Evolutionary conservation across 495 filamentous ascomycete species (phyloP).

Genomic region (Apodospora peruviana): DNA sequence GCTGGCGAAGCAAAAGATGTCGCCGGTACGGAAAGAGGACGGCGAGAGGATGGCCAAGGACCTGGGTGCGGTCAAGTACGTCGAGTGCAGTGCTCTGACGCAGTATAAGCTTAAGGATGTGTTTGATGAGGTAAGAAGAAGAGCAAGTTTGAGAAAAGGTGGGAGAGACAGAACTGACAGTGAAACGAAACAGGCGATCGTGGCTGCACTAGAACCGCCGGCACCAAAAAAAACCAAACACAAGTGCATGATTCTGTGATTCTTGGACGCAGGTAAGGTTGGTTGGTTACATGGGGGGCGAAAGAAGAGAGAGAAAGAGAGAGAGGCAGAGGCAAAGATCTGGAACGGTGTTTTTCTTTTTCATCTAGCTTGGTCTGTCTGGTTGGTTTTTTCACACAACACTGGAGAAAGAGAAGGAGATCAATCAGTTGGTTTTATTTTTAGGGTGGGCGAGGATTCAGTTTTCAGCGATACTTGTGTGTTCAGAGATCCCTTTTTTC

Average conservation of each 20-base stretch:
- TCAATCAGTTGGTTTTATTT: no score
- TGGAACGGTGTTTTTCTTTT: no score
- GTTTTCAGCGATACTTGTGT: no score
- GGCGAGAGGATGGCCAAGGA: conserved; percentile 96
- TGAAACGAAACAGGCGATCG: conserved; percentile 77
- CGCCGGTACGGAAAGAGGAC: conserved; percentile 82
- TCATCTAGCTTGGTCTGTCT: no score
- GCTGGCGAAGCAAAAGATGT: conserved; percentile 90
- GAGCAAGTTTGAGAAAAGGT: background rate
- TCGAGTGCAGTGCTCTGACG: conserved; percentile 95
- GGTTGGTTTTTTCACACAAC: no score
- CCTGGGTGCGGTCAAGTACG: conserved; percentile 92
- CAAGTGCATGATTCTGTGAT: conserved; percentile 49
- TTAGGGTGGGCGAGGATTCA: no score
- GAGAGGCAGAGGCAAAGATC: no score
- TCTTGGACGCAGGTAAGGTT: background rate
- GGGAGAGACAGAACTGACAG: no score
- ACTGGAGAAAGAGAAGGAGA: no score
- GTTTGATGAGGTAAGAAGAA: conserved; percentile 82
- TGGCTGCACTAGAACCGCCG: conserved; percentile 83
- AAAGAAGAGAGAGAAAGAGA: no score
- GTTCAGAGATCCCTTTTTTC: no score
- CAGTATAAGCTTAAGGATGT: conserved; percentile 99
- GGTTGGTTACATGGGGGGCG: no score
- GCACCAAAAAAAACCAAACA: conserved; percentile 58